A percentile compares a stretch with the other conserved stretches of the same genome.
These are phyloP conservation scores for Emericellopsis terricola DNA, from an alignment of 495 filamentous ascomycete species.

Conservation along the genomic window DNA sequence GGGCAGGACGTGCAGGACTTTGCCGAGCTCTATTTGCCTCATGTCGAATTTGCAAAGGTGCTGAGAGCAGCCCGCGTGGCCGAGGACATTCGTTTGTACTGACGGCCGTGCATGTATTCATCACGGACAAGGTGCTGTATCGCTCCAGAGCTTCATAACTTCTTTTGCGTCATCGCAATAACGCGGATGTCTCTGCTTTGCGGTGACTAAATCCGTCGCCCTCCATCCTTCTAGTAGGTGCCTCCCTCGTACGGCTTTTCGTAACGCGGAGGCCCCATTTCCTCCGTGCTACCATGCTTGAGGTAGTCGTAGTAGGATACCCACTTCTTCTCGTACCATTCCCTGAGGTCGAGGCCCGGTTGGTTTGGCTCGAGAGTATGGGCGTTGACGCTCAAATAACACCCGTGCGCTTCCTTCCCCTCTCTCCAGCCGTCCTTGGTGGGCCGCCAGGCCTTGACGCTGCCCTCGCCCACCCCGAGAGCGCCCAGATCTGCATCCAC, in stretches of 20 bases:
- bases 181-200: too few relatives aligned
- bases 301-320: too few relatives aligned
- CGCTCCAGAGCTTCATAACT: too few relatives aligned
- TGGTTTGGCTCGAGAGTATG: constrained; percentile 9
- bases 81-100: constrained; percentile 10
- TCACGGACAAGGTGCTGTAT: too few relatives aligned
- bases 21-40: constrained; percentile 3
- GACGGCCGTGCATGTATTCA: too few relatives aligned
- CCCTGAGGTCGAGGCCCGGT: constrained; percentile 10
- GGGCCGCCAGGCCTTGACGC: constrained; percentile 10
- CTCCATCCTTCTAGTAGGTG: too few relatives aligned
- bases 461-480: constrained; percentile 5
- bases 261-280: too few relatives aligned
- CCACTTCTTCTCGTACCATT: constrained; percentile 10
- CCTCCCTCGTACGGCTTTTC: too few relatives aligned
- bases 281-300: too few relatives aligned
- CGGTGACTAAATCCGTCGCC: too few relatives aligned
- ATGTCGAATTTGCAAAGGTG: constrained; percentile 4
- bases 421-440: constrained; percentile 8
- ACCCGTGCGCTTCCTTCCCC: constrained; percentile 1
- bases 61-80: constrained; percentile 12
- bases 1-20: constrained; percentile 8
- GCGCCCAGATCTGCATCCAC: constrained; percentile 7
- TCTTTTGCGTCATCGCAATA: too few relatives aligned
- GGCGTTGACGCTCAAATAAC: constrained; percentile 12